Evolutionary conservation across 2,329 filamentous ascomycete species (phyloP).

Genomic region (Ambrosiella xylebori): DNA sequence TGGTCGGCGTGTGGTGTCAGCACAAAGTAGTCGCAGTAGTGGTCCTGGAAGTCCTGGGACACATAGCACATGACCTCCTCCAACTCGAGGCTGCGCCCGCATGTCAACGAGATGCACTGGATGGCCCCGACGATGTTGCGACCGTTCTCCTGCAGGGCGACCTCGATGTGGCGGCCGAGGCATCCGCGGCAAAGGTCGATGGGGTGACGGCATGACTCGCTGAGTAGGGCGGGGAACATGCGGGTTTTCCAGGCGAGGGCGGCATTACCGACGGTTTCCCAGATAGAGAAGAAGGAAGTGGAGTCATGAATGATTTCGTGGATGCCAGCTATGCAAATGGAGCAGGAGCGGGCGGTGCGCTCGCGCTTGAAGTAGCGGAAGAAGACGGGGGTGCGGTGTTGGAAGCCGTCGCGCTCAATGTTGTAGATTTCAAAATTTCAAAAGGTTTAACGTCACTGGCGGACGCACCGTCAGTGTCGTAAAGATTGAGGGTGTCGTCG

Average conservation of each 20-base stretch:
- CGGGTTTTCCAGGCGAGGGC: neutral
- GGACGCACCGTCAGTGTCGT: neutral
- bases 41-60: neutral
- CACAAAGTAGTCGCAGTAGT: neutral
- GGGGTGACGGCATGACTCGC: neutral
- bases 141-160: neutral
- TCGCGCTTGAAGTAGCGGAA: neutral
- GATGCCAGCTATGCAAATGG: slow-evolving; percentile 2
- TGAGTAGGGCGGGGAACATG: neutral
- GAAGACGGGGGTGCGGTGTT: slow-evolving; percentile 1
- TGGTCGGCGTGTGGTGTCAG: slow-evolving; percentile 29
- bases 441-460: neutral
- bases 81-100: neutral
- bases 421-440: neutral
- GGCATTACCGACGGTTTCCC: neutral
- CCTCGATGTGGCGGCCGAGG: slow-evolving; percentile 1
- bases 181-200: slow-evolving; percentile 2
- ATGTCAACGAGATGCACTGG: neutral
- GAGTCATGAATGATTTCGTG: neutral
- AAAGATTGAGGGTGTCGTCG: neutral
- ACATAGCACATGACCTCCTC: slow-evolving; percentile 3
- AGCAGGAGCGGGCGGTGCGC: neutral
- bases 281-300: neutral
- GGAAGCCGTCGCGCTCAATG: neutral
- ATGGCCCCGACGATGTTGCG: neutral